Evolutionary conservation across 495 filamentous ascomycete species (phyloP), one percentile per base, ranked within the genome.

Genomic region (Ramalina intermedia): DNA sequence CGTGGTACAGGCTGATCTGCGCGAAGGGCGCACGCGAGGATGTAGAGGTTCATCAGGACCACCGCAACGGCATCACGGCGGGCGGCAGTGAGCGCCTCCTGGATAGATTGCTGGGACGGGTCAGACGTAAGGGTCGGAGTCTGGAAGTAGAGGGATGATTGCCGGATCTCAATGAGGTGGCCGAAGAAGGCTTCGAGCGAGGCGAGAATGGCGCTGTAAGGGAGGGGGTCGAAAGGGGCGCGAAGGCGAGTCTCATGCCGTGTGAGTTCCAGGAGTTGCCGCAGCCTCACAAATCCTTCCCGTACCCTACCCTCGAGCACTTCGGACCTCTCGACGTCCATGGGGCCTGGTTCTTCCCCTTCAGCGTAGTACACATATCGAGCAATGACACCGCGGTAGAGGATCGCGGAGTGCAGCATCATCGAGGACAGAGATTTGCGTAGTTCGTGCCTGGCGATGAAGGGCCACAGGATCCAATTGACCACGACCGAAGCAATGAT

Each of bases 401-500:
- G 63, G 49, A 78, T 69, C 35, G 71, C 72, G 23, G 64, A 61
- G 52, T 76, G 74, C 13, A 79, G 65, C 50, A 78, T 62, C 70
- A 74, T 78, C 7, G 66, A 52, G 7, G 73, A 68, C 6, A 76
- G 47, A 0, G 73, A 70, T 48, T 78, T 77, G 24, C 75, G 58
- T 16, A 79, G 64, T 50, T 79, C 74, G 55, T 78, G 74, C 7
- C 75, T 61, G 17, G 75, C 75, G 5, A 79, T 66, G 42, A 79
- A 79, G 37, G 75, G 75, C 75, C 75, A 79, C 17, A 79, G 61
- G 7, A 74, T 45, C 75, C 74, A 78, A 55, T 77, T 79, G 9
- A 76, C 64, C 1, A 72, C 49, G 16, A 79, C 60, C 3, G 75
- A 69, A 0, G 67, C 63, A 0, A 74, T 64, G 23, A 75, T 64